phyloP scores from a whole-genome alignment of 768 basidiomycete genomes.

The Pholiota conissans region DNA sequence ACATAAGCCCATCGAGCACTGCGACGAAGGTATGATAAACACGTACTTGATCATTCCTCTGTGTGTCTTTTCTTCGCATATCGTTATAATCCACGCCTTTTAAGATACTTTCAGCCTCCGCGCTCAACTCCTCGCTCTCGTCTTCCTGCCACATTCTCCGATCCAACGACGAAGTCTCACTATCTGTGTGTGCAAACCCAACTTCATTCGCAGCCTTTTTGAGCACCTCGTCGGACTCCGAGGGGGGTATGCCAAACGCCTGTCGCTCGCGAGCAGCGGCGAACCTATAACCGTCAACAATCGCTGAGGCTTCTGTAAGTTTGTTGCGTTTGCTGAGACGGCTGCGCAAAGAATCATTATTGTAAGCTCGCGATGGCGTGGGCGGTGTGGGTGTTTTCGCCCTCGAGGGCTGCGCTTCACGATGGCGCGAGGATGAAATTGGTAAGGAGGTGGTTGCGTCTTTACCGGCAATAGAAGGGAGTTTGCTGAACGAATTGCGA shows the following conservation, averaged over 20 bases:
- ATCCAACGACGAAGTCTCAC: constrained; percentile 45
- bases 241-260: constrained; percentile 53
- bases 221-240: constrained; percentile 36
- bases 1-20: no score
- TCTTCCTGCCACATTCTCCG: constrained; percentile 42
- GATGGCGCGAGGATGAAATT: background rate
- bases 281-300: constrained; percentile 21
- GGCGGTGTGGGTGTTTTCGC: background rate
- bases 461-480: background rate
- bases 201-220: constrained; percentile 9
- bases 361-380: background rate
- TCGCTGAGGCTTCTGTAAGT: constrained; percentile 12
- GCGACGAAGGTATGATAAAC: no score
- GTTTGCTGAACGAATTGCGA: constrained; percentile 14
- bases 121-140: constrained; percentile 38
- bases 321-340: background rate
- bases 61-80: constrained; percentile 14
- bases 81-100: constrained; percentile 34
- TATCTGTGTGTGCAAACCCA: constrained; percentile 40
- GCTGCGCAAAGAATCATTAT: background rate
- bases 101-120: constrained; percentile 51
- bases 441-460: background rate
- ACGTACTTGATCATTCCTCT: background rate
- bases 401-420: background rate
- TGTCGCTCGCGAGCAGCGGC: constrained; percentile 46